Evolutionary conservation across 2,329 filamentous ascomycete species (phyloP).

Genomic region (Amylocarpus encephaloides): DNA sequence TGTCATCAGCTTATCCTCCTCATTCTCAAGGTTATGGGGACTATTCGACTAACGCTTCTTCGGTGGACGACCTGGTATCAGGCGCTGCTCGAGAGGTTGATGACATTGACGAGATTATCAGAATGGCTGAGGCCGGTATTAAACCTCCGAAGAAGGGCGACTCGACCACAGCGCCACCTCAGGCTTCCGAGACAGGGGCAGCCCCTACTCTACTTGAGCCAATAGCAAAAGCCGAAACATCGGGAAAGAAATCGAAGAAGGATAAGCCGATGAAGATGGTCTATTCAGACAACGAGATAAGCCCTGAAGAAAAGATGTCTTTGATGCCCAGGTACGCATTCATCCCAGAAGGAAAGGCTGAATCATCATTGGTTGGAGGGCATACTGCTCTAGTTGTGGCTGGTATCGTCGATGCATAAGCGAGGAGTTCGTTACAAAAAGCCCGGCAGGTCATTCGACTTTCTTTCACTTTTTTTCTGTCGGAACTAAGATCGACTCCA

Average conservation of each 20-base stretch:
- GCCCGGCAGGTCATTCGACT: conserved; percentile 19
- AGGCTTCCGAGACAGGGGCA: conserved; percentile 31
- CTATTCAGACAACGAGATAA: conserved; percentile 72
- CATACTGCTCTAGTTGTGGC: conserved; percentile 20
- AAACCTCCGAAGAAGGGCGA: conserved; percentile 40
- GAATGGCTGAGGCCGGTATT: conserved; percentile 57
- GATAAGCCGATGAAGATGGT: conserved; percentile 66
- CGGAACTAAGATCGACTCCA: conserved; percentile 1
- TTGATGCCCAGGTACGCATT: conserved; percentile 69
- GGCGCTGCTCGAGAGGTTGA: conserved; percentile 44
- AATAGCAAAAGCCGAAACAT: conserved; percentile 33
- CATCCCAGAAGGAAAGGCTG: conserved; percentile 38
- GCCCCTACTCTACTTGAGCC: conserved; percentile 34
- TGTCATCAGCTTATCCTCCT: conserved; percentile 34
- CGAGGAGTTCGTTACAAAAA: conserved; percentile 3
- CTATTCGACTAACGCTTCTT: conserved; percentile 35
- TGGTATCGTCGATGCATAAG: conserved; percentile 22
- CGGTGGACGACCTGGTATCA: conserved; percentile 43
- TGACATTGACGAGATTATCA: conserved; percentile 59
- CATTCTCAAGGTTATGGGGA: conserved; percentile 31
- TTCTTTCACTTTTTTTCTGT: conserved; percentile 16
- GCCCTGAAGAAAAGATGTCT: conserved; percentile 87
- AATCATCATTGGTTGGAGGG: conserved; percentile 28
- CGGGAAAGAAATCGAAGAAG: conserved; percentile 62
- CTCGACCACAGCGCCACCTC: conserved; percentile 39